Evolutionary conservation across 139 green algal genomes (phyloP), one percentile per base, ranked within the genome.

Genomic region (Chlorella sp.): DNA sequence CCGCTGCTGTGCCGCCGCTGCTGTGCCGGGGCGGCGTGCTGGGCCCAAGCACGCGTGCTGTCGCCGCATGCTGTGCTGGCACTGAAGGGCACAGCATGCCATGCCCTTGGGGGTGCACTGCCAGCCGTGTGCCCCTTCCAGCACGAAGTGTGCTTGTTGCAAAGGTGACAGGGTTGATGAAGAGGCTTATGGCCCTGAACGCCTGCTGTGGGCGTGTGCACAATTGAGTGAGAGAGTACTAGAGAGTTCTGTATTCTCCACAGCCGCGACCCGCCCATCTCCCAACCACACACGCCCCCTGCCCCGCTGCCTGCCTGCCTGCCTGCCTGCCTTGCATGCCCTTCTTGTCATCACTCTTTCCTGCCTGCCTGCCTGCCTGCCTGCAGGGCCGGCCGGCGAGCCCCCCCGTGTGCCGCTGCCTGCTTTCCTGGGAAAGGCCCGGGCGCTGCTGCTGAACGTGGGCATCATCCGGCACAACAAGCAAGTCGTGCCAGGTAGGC

Each of bases 371-470:
- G n/a, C 32, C 14, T 40, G 40, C n/a, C 19, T 34, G 15, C 36
- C 82, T 71, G 24, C 91, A 90, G 87, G 79, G 0, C 80, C 89
- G 22, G 24, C 37, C 9, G 89, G 84, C 66, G 82, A 83, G 81
- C 73, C 90, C 2, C 82, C 87, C 11, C 19, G 40, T n/a, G 37
- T 88, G 40, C 36, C 66, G 0, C 66, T 76, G 86, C 7, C 53
- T 2, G 61, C 94, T 73, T 96, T 97, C 89, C 90, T 96, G 91
- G 92, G 83, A 18, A n/a, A 82, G 60, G 89, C 89, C 32, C 90
- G 93, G 0, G 91, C 88, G 9, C 88, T 91, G 77, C 89, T 95
- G 83, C 89, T 95, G 32, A 88, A 89, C 19, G 87, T 88, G 39
- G 93, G 93, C 89, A 90, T 95, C 76, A 90, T 95, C 42, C 68